Percentiles rank a stretch among this genome's conserved stretches.
phyloP scores from a whole-genome alignment of 1,284 basidiomycete species.

The Anthracocystis walkeri region DNA sequence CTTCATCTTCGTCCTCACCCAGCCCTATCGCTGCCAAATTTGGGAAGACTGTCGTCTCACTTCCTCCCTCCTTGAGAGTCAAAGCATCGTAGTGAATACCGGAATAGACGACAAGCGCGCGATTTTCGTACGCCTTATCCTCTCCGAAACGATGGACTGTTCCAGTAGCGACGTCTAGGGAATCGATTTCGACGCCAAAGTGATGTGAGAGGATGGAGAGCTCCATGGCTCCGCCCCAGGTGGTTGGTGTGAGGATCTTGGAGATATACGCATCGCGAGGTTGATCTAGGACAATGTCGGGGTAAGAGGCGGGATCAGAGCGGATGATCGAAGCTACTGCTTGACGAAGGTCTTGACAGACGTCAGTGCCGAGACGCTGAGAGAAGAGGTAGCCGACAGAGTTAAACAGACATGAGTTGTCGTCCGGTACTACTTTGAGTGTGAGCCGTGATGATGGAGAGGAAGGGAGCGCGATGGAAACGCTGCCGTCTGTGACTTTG shows the following conservation, averaged over 20 bases:
- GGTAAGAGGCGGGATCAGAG: conserved; percentile 29
- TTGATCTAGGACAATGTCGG: conserved; percentile 53
- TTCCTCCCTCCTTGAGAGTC: conserved; percentile 19
- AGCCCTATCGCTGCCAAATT: conserved; percentile 19
- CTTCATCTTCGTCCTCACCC: conserved; percentile 20
- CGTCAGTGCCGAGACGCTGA: conserved; percentile 20
- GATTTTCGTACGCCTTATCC: conserved; percentile 32
- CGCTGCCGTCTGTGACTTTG: conserved; percentile 27
- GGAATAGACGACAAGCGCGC: conserved; percentile 47
- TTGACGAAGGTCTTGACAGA: conserved; percentile 29
- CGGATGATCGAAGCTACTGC: conserved; percentile 43
- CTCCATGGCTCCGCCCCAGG: conserved; percentile 61
- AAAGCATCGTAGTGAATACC: conserved; percentile 63
- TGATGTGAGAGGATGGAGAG: conserved; percentile 46
- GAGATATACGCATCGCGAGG: conserved; percentile 35
- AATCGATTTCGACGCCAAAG: conserved; percentile 44
- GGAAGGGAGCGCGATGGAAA: conserved; percentile 20
- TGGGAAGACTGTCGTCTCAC: conserved; percentile 43
- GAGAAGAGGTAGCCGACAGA: conserved; percentile 39
- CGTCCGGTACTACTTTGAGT: conserved; percentile 56
- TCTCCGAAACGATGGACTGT: conserved; percentile 53
- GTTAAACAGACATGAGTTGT: conserved; percentile 62
- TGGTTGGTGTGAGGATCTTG: conserved; percentile 25
- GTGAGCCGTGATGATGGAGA: conserved; percentile 16
- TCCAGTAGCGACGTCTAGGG: conserved; percentile 50